These are phyloP conservation scores for Guadua angustifolia DNA, from an alignment of 176 grass and related monocot genomes.

Conservation along the genomic window DNA sequence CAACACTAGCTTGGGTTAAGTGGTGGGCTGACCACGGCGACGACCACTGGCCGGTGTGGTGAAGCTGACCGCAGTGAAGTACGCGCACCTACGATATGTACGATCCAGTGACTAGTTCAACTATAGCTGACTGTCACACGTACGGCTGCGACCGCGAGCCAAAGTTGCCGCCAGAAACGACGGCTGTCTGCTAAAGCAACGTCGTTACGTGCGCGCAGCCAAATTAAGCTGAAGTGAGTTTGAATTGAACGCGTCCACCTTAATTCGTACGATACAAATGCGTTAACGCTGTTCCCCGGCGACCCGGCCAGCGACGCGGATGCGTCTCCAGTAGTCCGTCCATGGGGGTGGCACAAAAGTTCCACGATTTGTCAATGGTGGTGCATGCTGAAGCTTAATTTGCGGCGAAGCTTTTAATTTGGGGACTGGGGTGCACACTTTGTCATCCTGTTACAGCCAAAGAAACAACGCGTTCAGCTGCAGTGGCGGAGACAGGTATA, in stretches of 20 bases:
- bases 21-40: background rate
- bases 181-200: background rate
- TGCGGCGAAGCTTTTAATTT: no score
- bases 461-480: no score
- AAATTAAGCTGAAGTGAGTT: background rate
- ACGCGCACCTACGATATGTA: no score
- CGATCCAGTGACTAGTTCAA: no score
- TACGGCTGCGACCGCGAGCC: no score
- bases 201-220: background rate
- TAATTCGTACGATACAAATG: background rate
- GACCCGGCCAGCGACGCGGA: background rate
- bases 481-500: no score
- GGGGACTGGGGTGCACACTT: no score
- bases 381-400: no score
- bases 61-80: background rate
- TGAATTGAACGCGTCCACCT: slow-evolving; percentile 32
- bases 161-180: background rate
- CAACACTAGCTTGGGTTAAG: background rate
- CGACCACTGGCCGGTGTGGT: background rate
- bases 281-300: background rate
- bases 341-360: no score
- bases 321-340: no score
- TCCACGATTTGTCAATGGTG: no score
- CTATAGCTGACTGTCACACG: background rate
- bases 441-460: no score